Conservation (phyloP, 1,139 yeast species). For the Yamadazyma jaroonii region DNA sequence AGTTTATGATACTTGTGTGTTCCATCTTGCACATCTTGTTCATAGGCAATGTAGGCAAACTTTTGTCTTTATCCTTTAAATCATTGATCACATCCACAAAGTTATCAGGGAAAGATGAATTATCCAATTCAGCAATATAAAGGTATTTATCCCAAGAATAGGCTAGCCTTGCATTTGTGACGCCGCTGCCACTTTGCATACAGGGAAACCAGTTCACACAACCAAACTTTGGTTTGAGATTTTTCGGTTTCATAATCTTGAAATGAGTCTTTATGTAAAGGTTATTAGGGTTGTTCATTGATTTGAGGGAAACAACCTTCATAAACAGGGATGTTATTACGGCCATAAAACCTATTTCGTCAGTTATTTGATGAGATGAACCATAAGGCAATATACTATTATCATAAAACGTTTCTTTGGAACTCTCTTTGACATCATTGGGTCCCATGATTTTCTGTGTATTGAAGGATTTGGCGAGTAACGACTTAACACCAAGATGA, state of each 20-base stretch:
- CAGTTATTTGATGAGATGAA: slow-evolving; percentile 47
- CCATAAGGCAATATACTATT: slow-evolving; percentile 56
- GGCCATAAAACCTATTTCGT: slow-evolving; percentile 59
- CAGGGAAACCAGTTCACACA: slow-evolving; percentile 60
- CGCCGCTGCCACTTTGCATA: slow-evolving; percentile 21
- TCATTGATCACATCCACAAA: slow-evolving; percentile 28
- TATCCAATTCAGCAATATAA: slow-evolving; percentile 52
- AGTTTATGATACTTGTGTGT: slow-evolving; percentile 43
- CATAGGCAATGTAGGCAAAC: slow-evolving; percentile 37
- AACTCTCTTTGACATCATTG: slow-evolving; percentile 26
- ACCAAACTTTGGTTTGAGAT: slow-evolving; percentile 32
- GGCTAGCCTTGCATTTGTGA: slow-evolving; percentile 51
- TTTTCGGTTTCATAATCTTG: slow-evolving; percentile 5
- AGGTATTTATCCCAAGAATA: slow-evolving; percentile 65
- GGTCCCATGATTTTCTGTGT: slow-evolving; percentile 55
- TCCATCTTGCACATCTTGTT: slow-evolving; percentile 41
- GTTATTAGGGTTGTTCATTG: slow-evolving; percentile 35
- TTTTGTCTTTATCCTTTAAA: slow-evolving; percentile 39
- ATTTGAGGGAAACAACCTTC: slow-evolving; percentile 53
- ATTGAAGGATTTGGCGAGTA: slow-evolving; percentile 50
- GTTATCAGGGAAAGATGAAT: slow-evolving; percentile 27
- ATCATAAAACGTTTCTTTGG: slow-evolving; percentile 19
- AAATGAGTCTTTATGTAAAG: slow-evolving; percentile 43
- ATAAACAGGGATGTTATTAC: slow-evolving; percentile 53
- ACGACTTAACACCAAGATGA: slow-evolving; percentile 57